Conservation (phyloP, 768 basidiomycete genomes). For the Cystobasidiopsis lactophilus region DNA sequence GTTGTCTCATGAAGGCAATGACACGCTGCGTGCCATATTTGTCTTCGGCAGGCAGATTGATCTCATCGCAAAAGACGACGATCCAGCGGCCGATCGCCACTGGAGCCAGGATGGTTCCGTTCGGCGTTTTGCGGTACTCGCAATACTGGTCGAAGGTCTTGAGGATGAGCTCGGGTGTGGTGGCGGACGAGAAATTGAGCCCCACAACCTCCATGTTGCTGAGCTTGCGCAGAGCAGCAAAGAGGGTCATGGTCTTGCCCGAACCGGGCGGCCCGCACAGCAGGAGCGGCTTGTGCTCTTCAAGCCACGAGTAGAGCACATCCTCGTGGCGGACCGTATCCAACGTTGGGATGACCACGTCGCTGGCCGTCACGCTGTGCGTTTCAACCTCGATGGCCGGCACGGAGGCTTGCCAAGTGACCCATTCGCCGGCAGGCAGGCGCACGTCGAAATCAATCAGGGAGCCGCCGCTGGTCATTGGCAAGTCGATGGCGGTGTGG, state of each 20-base stretch:
- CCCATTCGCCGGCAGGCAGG: conserved; percentile 64
- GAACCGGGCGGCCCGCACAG: conserved; percentile 98
- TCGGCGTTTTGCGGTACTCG: conserved; percentile 94
- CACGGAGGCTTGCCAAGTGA: conserved; percentile 72
- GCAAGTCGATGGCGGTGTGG: conserved; percentile 74
- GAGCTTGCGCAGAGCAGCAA: conserved; percentile 87
- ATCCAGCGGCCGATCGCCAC: conserved; percentile 91
- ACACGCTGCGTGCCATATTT: conserved; percentile 97
- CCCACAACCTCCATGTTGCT: conserved; percentile 99
- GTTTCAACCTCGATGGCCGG: conserved; percentile 93
- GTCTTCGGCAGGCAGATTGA: conserved; percentile 88
- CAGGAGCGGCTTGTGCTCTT: conserved; percentile 94
- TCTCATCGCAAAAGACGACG: conserved; percentile 99
- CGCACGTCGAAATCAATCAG: conserved; percentile 92
- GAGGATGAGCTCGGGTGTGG: conserved; percentile 88
- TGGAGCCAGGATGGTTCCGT: conserved; percentile 86
- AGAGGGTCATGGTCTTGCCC: conserved; percentile 98
- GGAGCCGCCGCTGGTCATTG: conserved; percentile 43
- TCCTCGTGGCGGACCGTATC: conserved; percentile 98
- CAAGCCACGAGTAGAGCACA: conserved; percentile 93
- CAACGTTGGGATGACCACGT: conserved; percentile 92
- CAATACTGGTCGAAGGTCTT: conserved; percentile 99
- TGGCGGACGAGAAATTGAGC: conserved; percentile 96
- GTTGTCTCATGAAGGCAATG: conserved; percentile 91
- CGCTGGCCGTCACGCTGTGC: conserved; percentile 81